Base-by-base conservation (phyloP, 1,284 basidiomycete species). In the Clitocybe nebularis region DNA sequence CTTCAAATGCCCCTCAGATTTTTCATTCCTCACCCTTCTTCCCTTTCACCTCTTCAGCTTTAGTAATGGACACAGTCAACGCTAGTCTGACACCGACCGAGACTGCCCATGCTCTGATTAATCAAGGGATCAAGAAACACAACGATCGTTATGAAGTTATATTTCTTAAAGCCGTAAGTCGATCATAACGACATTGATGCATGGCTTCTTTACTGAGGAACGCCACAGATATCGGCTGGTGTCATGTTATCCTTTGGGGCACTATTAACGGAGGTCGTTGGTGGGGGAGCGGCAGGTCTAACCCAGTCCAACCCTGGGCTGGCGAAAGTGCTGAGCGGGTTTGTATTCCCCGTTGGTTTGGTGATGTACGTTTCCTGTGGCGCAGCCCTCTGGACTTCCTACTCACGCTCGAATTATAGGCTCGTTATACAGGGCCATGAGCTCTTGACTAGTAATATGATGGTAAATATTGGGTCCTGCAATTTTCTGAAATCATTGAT, bases 311-410 rank as follows among this genome's bases (percentile, higher is more conserved):
- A 85, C 50, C 83, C 83, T 1, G 84, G 84, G 8, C 62, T 86
- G 13, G 75, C 83, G 42, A 85, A 82, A 54, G 57, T 84, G 19
- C 58, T 86, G 2, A 72, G 72, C n/a, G 83, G 79, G 6, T 74
- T 83, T 34, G 77, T 85, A 20, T 86, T 86, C 60, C 84, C 84
- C 6, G 80, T 84, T 1, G 84, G 83, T 54, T 76, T 86, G 66
- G 78, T 83, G 47, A 86, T 86, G 83, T 85, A 54, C 49, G 71
- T 58, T 19, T 16, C 19, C 4, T 23, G 35, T 13, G 21, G 21
- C 13, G 5, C 21, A 40, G 24, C 16, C 16, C n/a, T n/a, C 4
- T 14, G 13, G 29, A 32, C 23, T 22, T 20, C 20, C 20, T 11
- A 37, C 32, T 13, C 21, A 32, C 9, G 6, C 7, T 32, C 25